phyloP scores from a whole-genome alignment of 495 filamentous ascomycete genomes.

The Hypoxylon rickii region DNA sequence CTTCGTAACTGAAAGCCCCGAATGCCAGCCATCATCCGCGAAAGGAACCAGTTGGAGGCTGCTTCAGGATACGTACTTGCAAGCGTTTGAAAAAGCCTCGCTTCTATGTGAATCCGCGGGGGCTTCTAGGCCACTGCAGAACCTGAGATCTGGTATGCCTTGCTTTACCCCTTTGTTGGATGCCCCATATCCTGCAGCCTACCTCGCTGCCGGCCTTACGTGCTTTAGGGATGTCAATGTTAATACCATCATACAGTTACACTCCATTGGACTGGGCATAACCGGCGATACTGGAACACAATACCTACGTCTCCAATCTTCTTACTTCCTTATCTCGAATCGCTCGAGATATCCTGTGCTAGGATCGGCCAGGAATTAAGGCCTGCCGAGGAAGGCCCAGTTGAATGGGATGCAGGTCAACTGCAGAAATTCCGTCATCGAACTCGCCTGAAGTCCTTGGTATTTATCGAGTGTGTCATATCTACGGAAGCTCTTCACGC shows the following conservation, averaged over 20 bases:
- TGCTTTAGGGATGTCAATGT: too few species aligned
- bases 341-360: constrained; percentile 23
- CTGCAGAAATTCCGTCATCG: neutral
- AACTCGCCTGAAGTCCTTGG: constrained; percentile 12
- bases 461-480: constrained; percentile 12
- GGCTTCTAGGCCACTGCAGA: constrained; percentile 3
- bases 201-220: too few species aligned
- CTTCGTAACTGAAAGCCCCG: constrained; percentile 17
- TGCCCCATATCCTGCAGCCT: neutral
- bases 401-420: neutral
- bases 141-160: constrained; percentile 14
- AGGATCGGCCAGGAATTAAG: constrained; percentile 3
- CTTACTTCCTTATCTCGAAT: constrained; percentile 12
- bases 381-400: too few species aligned
- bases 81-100: constrained; percentile 13
- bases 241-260: constrained; percentile 10
- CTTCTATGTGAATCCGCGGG: constrained; percentile 5
- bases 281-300: constrained; percentile 5
- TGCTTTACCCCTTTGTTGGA: neutral
- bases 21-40: constrained; percentile 9
- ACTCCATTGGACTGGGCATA: constrained; percentile 8
- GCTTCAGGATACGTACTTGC: constrained; percentile 7
- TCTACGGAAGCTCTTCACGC: constrained; percentile 6
- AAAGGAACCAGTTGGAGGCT: constrained; percentile 5
- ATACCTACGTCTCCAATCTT: constrained; percentile 10